These are phyloP conservation scores for Penicillium subrubescens DNA, from an alignment of 495 filamentous ascomycete genomes.

Conservation along the genomic window DNA sequence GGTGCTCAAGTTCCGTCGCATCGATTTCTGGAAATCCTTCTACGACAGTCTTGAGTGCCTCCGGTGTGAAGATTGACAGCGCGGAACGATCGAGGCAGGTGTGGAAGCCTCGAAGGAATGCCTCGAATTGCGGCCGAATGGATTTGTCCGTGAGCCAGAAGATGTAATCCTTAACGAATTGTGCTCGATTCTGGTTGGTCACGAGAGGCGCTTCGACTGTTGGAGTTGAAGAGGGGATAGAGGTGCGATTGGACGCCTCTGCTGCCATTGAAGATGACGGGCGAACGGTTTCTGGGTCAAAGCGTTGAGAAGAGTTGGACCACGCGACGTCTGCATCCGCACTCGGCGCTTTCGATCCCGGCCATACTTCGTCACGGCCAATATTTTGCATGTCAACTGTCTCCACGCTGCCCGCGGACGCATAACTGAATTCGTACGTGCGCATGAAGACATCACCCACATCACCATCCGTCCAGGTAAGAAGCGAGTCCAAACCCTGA, in stretches of 20 bases:
- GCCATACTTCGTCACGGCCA: conserved; percentile 43
- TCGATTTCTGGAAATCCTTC: conserved; percentile 83
- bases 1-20: conserved; percentile 65
- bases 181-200: conserved; percentile 72
- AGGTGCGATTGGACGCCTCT: conserved; percentile 23
- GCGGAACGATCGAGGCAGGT: conserved; percentile 70
- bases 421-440: conserved; percentile 83
- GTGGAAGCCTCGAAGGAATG: conserved; percentile 82
- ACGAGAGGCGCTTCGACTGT: conserved; percentile 53
- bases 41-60: conserved; percentile 71
- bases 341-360: conserved; percentile 14
- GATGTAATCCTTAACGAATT: conserved; percentile 87
- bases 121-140: conserved; percentile 72
- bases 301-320: conserved; percentile 29
- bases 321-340: conserved; percentile 20
- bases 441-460: conserved; percentile 79
- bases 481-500: conserved; percentile 67
- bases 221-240: conserved; percentile 27
- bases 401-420: conserved; percentile 61
- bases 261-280: conserved; percentile 32
- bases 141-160: conserved; percentile 80
- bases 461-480: conserved; percentile 76
- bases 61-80: conserved; percentile 69
- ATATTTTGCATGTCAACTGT: conserved; percentile 58
- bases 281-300: conserved; percentile 20